These are phyloP conservation scores for Artemisia annua DNA, from an alignment of 129 eudicot genomes.

Conservation along the genomic window DNA sequence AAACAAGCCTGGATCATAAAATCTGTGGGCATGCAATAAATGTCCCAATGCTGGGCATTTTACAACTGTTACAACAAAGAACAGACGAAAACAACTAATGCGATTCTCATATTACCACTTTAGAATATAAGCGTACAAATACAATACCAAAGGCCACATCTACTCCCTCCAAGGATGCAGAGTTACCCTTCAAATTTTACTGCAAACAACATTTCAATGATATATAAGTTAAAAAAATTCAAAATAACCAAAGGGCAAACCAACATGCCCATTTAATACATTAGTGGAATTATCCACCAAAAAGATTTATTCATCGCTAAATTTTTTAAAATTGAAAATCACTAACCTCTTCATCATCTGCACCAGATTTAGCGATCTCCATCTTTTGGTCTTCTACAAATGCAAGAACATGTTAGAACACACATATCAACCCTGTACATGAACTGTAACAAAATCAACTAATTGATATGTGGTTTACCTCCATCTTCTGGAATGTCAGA, in stretches of 20 bases:
- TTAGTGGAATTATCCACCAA: background rate
- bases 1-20: conserved; percentile 21
- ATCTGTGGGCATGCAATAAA: conserved; percentile 25
- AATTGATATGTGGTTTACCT: conserved; percentile 25
- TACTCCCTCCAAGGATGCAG: conserved; percentile 21
- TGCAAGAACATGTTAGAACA: background rate
- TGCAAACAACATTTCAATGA: conserved; percentile 20
- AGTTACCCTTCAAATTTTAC: conserved; percentile 26
- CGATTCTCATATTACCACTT: conserved; percentile 34
- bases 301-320: background rate
- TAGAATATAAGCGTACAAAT: conserved; percentile 25
- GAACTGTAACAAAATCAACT: background rate
- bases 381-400: conserved; percentile 47
- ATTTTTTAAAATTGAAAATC: background rate
- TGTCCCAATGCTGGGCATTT: conserved; percentile 26
- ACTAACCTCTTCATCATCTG: conserved; percentile 41
- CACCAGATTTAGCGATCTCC: conserved; percentile 48
- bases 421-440: background rate
- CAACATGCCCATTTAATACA: background rate
- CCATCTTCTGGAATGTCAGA: conserved; percentile 58
- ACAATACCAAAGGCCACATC: conserved; percentile 33
- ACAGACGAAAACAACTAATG: conserved; percentile 26
- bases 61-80: conserved; percentile 29
- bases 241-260: background rate
- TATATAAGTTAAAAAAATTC: background rate